phyloP scores from a whole-genome alignment of 2,329 filamentous ascomycete species.

The Fragosphaeria purpurea region DNA sequence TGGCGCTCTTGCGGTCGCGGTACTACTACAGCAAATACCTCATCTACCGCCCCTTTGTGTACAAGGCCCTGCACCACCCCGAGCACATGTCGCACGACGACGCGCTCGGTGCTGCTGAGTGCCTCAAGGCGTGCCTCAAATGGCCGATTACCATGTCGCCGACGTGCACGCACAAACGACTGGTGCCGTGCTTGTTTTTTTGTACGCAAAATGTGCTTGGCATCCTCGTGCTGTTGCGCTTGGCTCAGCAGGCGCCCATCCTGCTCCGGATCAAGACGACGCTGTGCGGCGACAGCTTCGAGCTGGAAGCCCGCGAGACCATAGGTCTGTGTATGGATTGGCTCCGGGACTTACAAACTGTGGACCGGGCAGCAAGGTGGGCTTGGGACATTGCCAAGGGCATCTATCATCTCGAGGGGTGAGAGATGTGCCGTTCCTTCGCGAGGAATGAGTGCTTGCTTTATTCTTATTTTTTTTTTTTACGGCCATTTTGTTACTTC shows the following conservation, averaged over 20 bases:
- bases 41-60: slow-evolving; percentile 47
- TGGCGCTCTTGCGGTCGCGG: slow-evolving; percentile 45
- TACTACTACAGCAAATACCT: slow-evolving; percentile 51
- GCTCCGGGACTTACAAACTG: slow-evolving; percentile 45
- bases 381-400: slow-evolving; percentile 41
- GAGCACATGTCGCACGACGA: slow-evolving; percentile 44
- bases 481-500: no score
- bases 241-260: slow-evolving; percentile 41
- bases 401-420: slow-evolving; percentile 32
- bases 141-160: slow-evolving; percentile 53
- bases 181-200: slow-evolving; percentile 49
- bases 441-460: no score
- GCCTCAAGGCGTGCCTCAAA: slow-evolving; percentile 44
- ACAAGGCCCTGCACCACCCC: slow-evolving; percentile 49
- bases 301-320: slow-evolving; percentile 39
- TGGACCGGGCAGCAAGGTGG: slow-evolving; percentile 46
- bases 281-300: slow-evolving; percentile 36
- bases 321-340: slow-evolving; percentile 46
- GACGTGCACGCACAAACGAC: slow-evolving; percentile 44
- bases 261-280: slow-evolving; percentile 38
- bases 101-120: slow-evolving; percentile 42
- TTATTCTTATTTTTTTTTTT: no score
- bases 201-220: slow-evolving; percentile 54
- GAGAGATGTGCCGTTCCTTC: neutral
- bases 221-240: slow-evolving; percentile 45